Conservation (phyloP, 495 filamentous ascomycete genomes). For the Neurospora hispaniola region DNA sequence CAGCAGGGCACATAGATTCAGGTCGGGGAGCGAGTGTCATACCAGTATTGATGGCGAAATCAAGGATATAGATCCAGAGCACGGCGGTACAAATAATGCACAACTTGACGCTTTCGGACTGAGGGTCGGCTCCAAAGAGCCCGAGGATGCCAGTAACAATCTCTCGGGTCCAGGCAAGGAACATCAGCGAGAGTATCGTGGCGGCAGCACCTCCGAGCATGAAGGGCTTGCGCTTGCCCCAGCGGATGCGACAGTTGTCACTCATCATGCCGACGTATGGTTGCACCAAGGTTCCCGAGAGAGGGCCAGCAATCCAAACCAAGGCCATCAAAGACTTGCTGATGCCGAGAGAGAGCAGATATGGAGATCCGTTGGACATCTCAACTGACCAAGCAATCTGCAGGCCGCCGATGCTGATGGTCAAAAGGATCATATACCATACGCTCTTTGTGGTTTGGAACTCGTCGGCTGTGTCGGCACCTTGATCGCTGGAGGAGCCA, state of each 20-base stretch:
- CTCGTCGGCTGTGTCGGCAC: constrained; percentile 29
- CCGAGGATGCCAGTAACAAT: constrained; percentile 58
- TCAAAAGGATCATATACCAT: constrained; percentile 76
- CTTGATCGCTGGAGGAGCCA: constrained; percentile 25
- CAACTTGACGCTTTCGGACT: constrained; percentile 48
- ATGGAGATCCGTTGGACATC: constrained; percentile 70
- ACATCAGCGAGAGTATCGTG: constrained; percentile 62
- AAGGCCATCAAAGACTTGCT: constrained; percentile 89
- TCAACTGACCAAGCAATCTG: constrained; percentile 95
- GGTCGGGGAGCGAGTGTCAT: constrained; percentile 14
- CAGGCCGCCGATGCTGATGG: constrained; percentile 71
- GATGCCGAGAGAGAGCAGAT: constrained; percentile 64
- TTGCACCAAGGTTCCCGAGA: constrained; percentile 80
- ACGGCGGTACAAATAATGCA: constrained; percentile 62
- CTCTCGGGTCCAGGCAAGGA: constrained; percentile 74
- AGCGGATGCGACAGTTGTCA: constrained; percentile 68
- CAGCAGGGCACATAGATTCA: not conserved
- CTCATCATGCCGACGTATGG: constrained; percentile 89
- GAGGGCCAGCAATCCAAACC: constrained; percentile 87
- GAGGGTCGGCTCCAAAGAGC: constrained; percentile 57
- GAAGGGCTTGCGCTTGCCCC: constrained; percentile 82
- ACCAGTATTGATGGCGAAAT: constrained; percentile 92
- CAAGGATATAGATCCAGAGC: constrained; percentile 72
- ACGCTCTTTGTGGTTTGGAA: constrained; percentile 58
- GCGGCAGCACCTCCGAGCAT: constrained; percentile 67